Evolutionary conservation across 1,284 basidiomycete species (phyloP).

Genomic region (Cystobasidium sp.): DNA sequence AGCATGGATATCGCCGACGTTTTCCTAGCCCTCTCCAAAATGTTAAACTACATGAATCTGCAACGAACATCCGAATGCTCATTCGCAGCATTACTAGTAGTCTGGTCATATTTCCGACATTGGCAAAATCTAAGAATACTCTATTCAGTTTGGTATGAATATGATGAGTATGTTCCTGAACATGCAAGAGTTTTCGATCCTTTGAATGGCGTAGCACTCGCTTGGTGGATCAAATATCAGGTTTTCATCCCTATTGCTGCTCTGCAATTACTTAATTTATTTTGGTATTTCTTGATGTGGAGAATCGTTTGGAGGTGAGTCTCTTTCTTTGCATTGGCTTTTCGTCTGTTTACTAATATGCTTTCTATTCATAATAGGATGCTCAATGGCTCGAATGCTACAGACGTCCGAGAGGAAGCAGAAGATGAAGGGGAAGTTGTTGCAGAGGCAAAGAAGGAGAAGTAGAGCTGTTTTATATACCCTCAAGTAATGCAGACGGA

Average conservation of each 20-base stretch:
- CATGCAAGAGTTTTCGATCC: constrained; percentile 67
- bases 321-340: not conserved
- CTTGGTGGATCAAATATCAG: constrained; percentile 69
- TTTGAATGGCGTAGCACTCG: constrained; percentile 71
- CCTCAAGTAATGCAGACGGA: no score
- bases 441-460: not conserved
- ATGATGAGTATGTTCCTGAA: constrained; percentile 68
- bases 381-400: constrained; percentile 21
- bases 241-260: constrained; percentile 75
- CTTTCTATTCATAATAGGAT: constrained; percentile 34
- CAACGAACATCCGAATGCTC: constrained; percentile 65
- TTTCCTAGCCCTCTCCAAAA: constrained; percentile 66
- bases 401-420: constrained; percentile 12
- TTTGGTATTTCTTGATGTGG: constrained; percentile 84
- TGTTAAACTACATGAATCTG: constrained; percentile 78
- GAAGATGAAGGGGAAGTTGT: constrained; percentile 1
- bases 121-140: constrained; percentile 87
- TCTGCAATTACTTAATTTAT: constrained; percentile 81
- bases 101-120: constrained; percentile 97
- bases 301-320: constrained; percentile 67
- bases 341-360: not conserved
- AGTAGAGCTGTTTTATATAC: not conserved
- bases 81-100: constrained; percentile 70
- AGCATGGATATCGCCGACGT: constrained; percentile 44
- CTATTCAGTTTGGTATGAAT: constrained; percentile 83